Conservation (phyloP, 2,329 filamentous ascomycete species). For the Mollisia scopiformis region DNA sequence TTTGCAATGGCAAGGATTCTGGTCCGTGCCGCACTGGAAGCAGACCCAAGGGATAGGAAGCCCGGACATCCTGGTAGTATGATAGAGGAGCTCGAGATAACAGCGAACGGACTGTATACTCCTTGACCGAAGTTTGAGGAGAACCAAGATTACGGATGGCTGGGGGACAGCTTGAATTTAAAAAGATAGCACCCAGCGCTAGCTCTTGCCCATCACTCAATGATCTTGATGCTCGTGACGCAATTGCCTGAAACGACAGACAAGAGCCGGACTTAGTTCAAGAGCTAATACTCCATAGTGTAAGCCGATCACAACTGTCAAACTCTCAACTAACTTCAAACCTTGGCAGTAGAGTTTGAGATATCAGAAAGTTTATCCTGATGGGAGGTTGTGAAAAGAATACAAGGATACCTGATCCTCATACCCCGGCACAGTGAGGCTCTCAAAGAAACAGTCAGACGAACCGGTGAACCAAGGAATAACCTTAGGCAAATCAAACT, state of each 20-base stretch:
- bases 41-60: conserved; percentile 18
- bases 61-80: conserved; percentile 11
- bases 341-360: neutral
- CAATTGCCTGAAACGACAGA: neutral
- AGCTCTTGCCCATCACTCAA: neutral
- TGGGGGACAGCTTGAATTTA: neutral
- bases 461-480: neutral
- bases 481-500: neutral
- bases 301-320: neutral
- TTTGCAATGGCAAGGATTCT: conserved; percentile 61
- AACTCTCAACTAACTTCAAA: neutral
- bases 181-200: neutral
- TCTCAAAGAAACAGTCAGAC: neutral
- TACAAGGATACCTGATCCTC: neutral
- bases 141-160: neutral
- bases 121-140: neutral
- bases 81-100: neutral
- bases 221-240: neutral
- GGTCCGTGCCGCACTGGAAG: conserved; percentile 53
- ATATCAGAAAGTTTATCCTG: too few relatives aligned
- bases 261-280: neutral
- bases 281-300: neutral
- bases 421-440: neutral
- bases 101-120: neutral
- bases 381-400: neutral